Percentiles rank a stretch among this genome's conserved stretches.
phyloP scores from a whole-genome alignment of 164 flowering plant species.

The Magnolia changhungtana region DNA sequence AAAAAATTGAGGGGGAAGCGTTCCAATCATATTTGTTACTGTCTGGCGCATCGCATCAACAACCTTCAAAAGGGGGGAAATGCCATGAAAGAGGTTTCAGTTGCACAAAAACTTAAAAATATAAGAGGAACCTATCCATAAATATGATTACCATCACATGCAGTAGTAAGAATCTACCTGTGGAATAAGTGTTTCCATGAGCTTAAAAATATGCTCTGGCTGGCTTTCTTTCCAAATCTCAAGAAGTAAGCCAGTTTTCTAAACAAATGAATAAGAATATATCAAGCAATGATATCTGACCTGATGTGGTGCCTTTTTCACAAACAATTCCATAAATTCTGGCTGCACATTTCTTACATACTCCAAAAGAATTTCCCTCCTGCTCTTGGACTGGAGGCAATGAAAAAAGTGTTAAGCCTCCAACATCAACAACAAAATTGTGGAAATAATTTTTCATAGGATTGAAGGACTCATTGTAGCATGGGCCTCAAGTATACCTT shows the following conservation, averaged over 20 bases:
- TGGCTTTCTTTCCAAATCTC: not conserved
- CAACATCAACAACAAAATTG: not conserved
- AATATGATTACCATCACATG: not conserved
- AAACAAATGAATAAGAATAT: not conserved
- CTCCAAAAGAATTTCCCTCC: constrained; percentile 88
- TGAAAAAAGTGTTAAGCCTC: not conserved
- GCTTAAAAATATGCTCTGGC: not conserved
- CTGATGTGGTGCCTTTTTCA: constrained; percentile 87
- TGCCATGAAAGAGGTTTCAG: not conserved
- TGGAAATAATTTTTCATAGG: too few relatives aligned
- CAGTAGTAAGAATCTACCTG: not conserved
- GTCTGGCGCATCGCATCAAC: constrained; percentile 99
- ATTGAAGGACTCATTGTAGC: too few relatives aligned
- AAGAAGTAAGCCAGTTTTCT: not conserved
- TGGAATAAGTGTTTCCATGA: constrained; percentile 2
- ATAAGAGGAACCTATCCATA: not conserved
- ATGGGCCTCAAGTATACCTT: too few relatives aligned
- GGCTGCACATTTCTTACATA: constrained; percentile 93
- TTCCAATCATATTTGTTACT: constrained; percentile 95
- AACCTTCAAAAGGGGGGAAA: constrained; percentile 39
- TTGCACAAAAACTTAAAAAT: not conserved
- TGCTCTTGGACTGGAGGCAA: constrained; percentile 53
- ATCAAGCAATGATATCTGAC: constrained; percentile 26
- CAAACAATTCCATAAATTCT: constrained; percentile 93
- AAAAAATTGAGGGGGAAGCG: constrained; percentile 95